Base-by-base conservation (phyloP, 225 moss, liverwort and hornwort genomes). In the Marchantia polymorpha region DNA sequence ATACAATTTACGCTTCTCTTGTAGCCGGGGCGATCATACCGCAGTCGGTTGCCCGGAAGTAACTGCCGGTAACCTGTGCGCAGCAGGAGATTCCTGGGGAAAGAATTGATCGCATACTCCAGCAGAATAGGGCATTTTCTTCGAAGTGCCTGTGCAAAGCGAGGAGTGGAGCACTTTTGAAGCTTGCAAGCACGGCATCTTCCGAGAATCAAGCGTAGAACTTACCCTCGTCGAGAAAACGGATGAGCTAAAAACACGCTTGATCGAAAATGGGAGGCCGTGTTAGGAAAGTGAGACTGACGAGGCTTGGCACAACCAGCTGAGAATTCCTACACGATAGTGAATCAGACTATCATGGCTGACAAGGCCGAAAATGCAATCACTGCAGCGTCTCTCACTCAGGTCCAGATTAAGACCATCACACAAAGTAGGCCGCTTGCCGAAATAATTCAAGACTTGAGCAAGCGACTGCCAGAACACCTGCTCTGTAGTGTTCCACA, bases 391-490 rank as follows among this genome's bases (percentile, higher is more conserved):
- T 63, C 76, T 56, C 58, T 17, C 16, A 8, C 61, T 17, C 23
- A 3, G 8, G 13, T 26, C 7, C 52, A 26, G 11, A 65, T 77
- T 19, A 64, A 65, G 64, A 13, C 11, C 39, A 54, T 79, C 51
- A 55, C 22, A 19, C 66, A 67, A 6, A 51, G 54, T 20, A 79
- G 78, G 55, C 68, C 69, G 7, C 53, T 79, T 53, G 78, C 54
- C 16, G 78, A 68, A 19, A 79, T 79, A 16, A 79, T 79, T 48
- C 78, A 79, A 55, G 78, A 79, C 78, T 39, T 79, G 67, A 79
- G 78, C 69, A 79, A 69, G 27, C 29, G 78, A 69, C 30, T 79
- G 3, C 78, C 78, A 23, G 78, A 79, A 1, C 52, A 79, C 20
- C 22, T 79, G 7, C 51, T 79, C 17, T 69, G 53, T n/a, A 79